Base-by-base conservation (phyloP, 2,329 filamentous ascomycete genomes). In the Pyrenochaeta sp. region DNA sequence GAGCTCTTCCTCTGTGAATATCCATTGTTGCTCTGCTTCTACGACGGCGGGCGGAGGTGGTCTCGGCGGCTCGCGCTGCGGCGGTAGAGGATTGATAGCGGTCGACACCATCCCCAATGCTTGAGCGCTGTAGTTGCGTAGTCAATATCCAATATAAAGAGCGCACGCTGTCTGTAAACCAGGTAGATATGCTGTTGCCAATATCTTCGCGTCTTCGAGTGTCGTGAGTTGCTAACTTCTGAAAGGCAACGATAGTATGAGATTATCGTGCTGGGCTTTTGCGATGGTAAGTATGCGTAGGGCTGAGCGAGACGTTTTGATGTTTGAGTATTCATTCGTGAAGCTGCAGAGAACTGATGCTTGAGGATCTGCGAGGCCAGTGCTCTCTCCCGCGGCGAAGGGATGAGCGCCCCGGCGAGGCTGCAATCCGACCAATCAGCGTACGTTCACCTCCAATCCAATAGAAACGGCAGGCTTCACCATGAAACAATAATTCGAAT, bases 1-100 rank as follows among this genome's bases (percentile, higher is more conserved):
- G 27, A 96, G 85, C 79, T 99, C 95, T 47, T 92, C 89, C 45
- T 91, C 85, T 13, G 90, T 91, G 76, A 97, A 98, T 54, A 92
- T 85, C 95, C 95, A 99, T 83, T 98, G 94, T 65, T 82, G 80
- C 72, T 89, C 85, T 42, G 82, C 79, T 60, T 84, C 82, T 46
- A 81, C 79, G 50, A 88, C 80, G 49, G 86, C 80, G 4, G 78
- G 75, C 39, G 79, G 74, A 6, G 76, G 77, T 10, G 73, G 73
- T 25, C 72, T 66, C 3, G 75, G 75, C n/a, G 66, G 73, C 51
- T 76, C 73, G 52, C 71, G 72, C 40, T 68, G 64, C 28, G 61
- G 62, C 40, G 59, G 60, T 30, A 59, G 56, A 30, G 69, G 49
- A 50, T 56, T 66, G 44, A 51, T 43, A 34, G 68, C 62, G 25